Percentiles rank a stretch among this genome's conserved stretches.
These are phyloP conservation scores for Excoecaria agallocha DNA, from an alignment of 345 rosid genomes.

Conservation along the genomic window DNA sequence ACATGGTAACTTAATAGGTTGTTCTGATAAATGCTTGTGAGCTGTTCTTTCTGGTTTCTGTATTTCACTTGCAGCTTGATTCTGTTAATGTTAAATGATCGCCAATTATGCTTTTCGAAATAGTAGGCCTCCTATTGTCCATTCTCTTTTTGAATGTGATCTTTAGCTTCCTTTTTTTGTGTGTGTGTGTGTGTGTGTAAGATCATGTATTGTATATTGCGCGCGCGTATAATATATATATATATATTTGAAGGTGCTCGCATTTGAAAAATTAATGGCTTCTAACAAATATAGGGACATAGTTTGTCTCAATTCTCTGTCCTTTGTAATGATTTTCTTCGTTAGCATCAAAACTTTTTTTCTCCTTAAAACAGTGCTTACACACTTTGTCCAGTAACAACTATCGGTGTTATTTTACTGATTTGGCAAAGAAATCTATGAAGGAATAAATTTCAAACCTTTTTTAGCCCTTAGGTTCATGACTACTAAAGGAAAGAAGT, in stretches of 20 bases:
- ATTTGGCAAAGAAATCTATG: background rate
- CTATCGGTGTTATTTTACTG: background rate
- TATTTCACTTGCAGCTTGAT: background rate
- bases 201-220: background rate
- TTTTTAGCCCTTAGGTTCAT: background rate
- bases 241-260: background rate
- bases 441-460: background rate
- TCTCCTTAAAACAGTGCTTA: background rate
- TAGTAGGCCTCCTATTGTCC: background rate
- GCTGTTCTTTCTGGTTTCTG: background rate
- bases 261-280: background rate
- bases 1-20: background rate
- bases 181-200: background rate
- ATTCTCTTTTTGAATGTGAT: background rate
- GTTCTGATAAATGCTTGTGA: background rate
- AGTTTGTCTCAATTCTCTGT: background rate
- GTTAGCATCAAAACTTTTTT: background rate
- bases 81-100: background rate
- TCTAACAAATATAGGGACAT: background rate
- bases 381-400: background rate
- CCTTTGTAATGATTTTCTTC: background rate
- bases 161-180: no score
- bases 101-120: background rate
- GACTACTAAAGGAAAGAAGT: background rate
- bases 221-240: no score